phyloP scores from a whole-genome alignment of 176 grass and related monocot species.

The Aechmea fasciata region DNA sequence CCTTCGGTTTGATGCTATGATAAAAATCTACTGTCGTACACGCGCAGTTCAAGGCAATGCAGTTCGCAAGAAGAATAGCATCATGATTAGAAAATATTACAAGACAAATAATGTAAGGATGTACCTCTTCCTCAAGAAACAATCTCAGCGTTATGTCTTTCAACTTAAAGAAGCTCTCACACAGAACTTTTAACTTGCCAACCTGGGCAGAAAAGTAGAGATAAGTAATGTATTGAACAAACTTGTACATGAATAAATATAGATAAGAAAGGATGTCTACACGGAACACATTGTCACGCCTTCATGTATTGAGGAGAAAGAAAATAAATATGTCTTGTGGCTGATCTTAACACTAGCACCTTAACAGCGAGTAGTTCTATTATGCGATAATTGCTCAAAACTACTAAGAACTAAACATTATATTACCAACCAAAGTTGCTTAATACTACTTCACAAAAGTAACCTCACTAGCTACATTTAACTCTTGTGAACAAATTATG shows the following conservation, averaged over 20 bases:
- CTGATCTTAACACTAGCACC: no score
- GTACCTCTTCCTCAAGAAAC: conserved; percentile 85
- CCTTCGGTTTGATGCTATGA: no score
- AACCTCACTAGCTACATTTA: not conserved
- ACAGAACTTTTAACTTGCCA: conserved; percentile 70
- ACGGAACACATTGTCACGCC: no score
- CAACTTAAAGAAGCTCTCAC: conserved; percentile 89
- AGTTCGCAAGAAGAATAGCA: no score
- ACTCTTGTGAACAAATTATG: not conserved
- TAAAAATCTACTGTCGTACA: no score
- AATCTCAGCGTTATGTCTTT: conserved; percentile 63
- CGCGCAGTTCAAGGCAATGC: no score
- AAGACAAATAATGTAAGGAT: not conserved
- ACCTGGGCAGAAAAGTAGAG: conserved; percentile 25
- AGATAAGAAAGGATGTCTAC: no score
- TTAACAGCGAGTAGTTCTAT: no score
- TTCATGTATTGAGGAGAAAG: no score
- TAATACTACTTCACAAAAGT: not conserved
- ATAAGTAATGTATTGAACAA: not conserved
- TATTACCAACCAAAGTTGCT: not conserved
- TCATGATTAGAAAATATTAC: not conserved
- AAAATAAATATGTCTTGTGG: no score
- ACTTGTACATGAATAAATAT: no score
- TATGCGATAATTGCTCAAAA: no score
- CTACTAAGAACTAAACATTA: not conserved